Conservation (phyloP, 2,329 filamentous ascomycete species). For the Cladosporium phlei region DNA sequence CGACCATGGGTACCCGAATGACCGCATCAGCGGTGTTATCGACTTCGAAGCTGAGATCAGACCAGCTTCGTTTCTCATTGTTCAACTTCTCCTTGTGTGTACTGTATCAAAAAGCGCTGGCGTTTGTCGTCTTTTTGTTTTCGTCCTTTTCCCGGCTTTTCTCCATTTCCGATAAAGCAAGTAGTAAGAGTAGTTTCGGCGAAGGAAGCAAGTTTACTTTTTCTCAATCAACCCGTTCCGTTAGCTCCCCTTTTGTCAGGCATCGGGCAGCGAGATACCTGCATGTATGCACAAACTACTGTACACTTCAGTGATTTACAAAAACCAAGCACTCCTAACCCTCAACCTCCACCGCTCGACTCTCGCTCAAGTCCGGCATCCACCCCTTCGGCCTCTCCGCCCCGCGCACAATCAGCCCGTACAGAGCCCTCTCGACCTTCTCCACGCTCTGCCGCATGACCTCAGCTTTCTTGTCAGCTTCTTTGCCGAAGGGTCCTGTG, state of each 20-base stretch:
- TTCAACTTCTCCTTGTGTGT: slow-evolving; percentile 3
- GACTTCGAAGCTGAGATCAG: neutral
- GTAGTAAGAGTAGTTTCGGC: no score
- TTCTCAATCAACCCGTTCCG: no score
- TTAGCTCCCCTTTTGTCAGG: no score
- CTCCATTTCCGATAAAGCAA: no score
- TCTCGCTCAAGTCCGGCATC: slow-evolving; percentile 65
- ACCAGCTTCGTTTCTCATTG: neutral
- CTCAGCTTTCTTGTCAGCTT: slow-evolving; percentile 73
- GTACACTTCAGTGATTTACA: neutral
- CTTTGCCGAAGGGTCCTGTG: slow-evolving; percentile 52
- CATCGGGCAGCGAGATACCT: no score
- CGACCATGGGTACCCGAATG: no score
- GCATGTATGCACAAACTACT: no score
- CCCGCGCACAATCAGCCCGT: slow-evolving; percentile 80
- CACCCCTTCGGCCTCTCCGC: slow-evolving; percentile 87
- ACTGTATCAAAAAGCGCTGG: slow-evolving; percentile 14
- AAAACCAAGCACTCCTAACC: no score
- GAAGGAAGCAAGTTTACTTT: no score
- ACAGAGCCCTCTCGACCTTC: slow-evolving; percentile 89
- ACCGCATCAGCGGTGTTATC: neutral
- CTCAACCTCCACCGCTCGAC: slow-evolving; percentile 38
- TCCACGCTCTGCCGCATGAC: slow-evolving; percentile 84
- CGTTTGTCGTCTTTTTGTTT: slow-evolving; percentile 3
- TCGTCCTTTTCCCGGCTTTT: no score